Evolutionary conservation across 2,329 filamentous ascomycete genomes (phyloP).

Genomic region (Epicoccum sorghinum): DNA sequence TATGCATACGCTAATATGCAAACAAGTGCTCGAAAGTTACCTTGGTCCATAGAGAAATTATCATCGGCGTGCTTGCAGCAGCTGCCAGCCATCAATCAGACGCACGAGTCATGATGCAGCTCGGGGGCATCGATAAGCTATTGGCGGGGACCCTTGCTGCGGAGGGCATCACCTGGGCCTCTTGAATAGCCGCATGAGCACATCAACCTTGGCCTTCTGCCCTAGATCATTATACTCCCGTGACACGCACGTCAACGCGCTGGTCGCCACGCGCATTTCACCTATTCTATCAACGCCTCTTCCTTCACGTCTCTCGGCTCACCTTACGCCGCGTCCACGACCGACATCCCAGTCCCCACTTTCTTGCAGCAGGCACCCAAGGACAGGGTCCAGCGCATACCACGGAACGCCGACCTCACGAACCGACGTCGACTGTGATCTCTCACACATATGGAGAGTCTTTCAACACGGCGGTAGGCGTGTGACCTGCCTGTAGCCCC

Average conservation of each 20-base stretch:
- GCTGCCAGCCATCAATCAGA: conserved; percentile 2
- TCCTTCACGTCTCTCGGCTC: background rate
- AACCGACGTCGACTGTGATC: background rate
- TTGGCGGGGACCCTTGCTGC: conserved; percentile 11
- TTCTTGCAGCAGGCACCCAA: background rate
- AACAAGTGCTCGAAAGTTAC: background rate
- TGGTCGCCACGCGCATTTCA: conserved; percentile 25
- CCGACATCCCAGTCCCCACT: conserved; percentile 4
- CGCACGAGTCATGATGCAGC: conserved; percentile 16
- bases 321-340: conserved; percentile 2
- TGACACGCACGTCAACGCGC: conserved; percentile 31
- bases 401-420: conserved; percentile 13
- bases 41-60: background rate
- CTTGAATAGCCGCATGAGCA: conserved; percentile 13
- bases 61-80: background rate
- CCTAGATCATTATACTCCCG: conserved; percentile 26
- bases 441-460: conserved; percentile 36
- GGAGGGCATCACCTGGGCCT: conserved; percentile 26
- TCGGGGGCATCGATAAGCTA: conserved; percentile 27
- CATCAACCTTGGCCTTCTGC: conserved; percentile 21
- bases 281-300: conserved; percentile 7
- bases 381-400: conserved; percentile 18
- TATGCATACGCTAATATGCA: background rate
- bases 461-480: conserved; percentile 36
- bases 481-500: conserved; percentile 29